Conservation (phyloP, 495 filamentous ascomycete species). For the Daldinia grandis region DNA sequence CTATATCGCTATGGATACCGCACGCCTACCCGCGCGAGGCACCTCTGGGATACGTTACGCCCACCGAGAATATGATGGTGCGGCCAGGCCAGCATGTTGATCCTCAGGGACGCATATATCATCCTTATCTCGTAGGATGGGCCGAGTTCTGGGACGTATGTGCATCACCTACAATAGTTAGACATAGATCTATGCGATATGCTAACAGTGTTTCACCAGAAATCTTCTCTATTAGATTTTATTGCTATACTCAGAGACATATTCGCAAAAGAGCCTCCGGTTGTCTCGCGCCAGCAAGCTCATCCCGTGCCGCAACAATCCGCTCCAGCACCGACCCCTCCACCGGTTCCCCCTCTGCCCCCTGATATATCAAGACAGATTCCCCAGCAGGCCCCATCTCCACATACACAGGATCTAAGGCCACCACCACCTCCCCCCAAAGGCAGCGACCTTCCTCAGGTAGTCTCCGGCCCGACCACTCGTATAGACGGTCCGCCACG, state of each 20-base stretch:
- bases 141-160: conserved; percentile 88
- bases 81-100: conserved; percentile 94
- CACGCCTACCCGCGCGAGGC: conserved; percentile 87
- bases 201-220: conserved; percentile 56
- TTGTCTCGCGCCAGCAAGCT: conserved; percentile 75
- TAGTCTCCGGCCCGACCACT: conserved; percentile 27
- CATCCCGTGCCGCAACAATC: conserved; percentile 48
- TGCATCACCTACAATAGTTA: conserved; percentile 33
- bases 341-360: conserved; percentile 75
- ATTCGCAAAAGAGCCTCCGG: conserved; percentile 94
- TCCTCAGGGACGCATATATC: conserved; percentile 91
- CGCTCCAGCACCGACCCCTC: conserved; percentile 62
- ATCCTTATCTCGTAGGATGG: conserved; percentile 95
- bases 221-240: conserved; percentile 81
- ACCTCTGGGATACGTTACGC: conserved; percentile 87
- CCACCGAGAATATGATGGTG: conserved; percentile 87
- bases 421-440: conserved; percentile 59
- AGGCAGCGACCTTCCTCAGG: conserved; percentile 44
- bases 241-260: conserved; percentile 83
- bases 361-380: conserved; percentile 59
- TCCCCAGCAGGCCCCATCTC: conserved; percentile 35
- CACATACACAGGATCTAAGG: conserved; percentile 27
- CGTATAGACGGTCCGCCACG: conserved; percentile 43
- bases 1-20: conserved; percentile 94
- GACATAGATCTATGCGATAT: background rate